These are phyloP conservation scores for Apostasia ramifera DNA, from an alignment of 106 monocot genomes.

Conservation along the genomic window DNA sequence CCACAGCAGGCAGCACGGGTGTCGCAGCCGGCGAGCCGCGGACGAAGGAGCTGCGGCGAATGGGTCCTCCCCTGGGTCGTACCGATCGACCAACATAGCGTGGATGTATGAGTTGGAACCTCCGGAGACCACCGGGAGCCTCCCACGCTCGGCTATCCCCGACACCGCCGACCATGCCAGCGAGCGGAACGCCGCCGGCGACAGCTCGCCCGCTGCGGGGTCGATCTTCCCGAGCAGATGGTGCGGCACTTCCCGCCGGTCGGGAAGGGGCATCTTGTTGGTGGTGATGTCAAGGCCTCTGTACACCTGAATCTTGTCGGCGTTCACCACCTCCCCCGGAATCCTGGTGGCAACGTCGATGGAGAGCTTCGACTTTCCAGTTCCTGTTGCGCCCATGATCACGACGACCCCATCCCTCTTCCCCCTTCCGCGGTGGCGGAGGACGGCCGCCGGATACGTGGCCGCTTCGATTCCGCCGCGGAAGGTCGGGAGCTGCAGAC, in stretches of 20 bases:
- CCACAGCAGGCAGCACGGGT: conserved; percentile 43
- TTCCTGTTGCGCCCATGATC: conserved; percentile 78
- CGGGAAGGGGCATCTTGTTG: conserved; percentile 49
- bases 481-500: background rate
- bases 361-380: conserved; percentile 72
- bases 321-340: conserved; percentile 61
- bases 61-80: background rate
- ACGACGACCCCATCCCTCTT: conserved; percentile 36
- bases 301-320: conserved; percentile 83
- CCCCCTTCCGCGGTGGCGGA: background rate
- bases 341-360: conserved; percentile 45
- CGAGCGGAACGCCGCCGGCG: background rate
- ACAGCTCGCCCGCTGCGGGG: conserved; percentile 12
- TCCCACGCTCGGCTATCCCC: conserved; percentile 5
- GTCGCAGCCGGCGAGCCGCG: background rate
- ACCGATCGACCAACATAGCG: conserved; percentile 16
- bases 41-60: background rate
- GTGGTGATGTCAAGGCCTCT: conserved; percentile 66
- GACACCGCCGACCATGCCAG: conserved; percentile 8
- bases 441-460: background rate
- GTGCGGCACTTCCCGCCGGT: conserved; percentile 31
- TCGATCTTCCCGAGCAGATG: conserved; percentile 26
- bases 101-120: conserved; percentile 46
- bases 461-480: background rate
- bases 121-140: conserved; percentile 58